A percentile compares a stretch with the other conserved stretches of the same genome.
phyloP scores from a whole-genome alignment of 2,329 filamentous ascomycete genomes.

The Exophiala oligosperma region DNA sequence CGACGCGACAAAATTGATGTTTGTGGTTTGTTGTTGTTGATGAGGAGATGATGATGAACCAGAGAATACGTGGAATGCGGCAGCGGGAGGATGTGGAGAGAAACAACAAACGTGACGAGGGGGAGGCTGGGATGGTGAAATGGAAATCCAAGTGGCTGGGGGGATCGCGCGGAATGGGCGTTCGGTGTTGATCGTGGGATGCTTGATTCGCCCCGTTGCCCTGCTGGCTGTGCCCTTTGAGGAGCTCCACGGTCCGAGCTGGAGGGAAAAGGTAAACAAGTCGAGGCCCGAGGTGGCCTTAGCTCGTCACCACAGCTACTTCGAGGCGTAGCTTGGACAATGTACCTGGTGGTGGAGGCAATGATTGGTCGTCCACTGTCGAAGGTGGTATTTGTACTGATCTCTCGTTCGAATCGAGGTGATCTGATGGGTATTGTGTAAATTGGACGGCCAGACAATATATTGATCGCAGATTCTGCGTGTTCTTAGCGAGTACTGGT shows the following conservation, averaged over 20 bases:
- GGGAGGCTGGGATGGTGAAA: slow-evolving; percentile 14
- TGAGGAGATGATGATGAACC: neutral
- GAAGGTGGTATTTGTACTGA: no score
- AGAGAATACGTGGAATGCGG: slow-evolving; percentile 2
- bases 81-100: slow-evolving; percentile 3
- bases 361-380: no score
- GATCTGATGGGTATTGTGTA: no score
- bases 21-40: neutral
- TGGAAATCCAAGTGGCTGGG: slow-evolving; percentile 22
- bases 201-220: neutral
- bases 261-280: neutral
- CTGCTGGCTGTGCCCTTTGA: no score
- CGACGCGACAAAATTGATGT: neutral
- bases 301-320: slow-evolving; percentile 5
- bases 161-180: neutral
- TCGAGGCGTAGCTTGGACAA: neutral
- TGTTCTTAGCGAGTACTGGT: no score
- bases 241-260: neutral
- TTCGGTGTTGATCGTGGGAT: neutral
- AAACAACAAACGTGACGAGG: slow-evolving; percentile 8
- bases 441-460: no score
- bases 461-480: no score
- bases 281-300: neutral
- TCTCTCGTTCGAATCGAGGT: no score
- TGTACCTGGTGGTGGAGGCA: no score